Base-by-base conservation (phyloP, 306 rosid genomes). In the Cucurbita ficifolia region DNA sequence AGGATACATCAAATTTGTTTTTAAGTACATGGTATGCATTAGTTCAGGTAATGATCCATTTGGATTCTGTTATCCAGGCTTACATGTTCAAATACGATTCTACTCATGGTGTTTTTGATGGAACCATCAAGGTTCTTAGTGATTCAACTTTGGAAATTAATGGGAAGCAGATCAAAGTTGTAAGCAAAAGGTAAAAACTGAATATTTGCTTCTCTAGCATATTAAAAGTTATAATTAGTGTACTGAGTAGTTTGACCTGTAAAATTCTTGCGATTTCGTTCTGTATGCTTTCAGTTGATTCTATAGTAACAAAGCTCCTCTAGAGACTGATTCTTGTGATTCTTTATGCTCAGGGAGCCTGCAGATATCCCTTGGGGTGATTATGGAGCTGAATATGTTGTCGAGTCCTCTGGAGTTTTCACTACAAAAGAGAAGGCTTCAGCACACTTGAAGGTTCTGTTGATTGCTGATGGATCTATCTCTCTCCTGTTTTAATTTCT, bases 71-170 rank as follows among this genome's bases (percentile, higher is more conserved):
- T 73, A 73, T 84, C 38, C 75, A 91, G 99, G 97, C 99, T 35
- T 94, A 94, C 87, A 91, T 94, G 99, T 84, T 94, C 39, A 94
- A 94, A 83, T 94, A 88, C 45, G 99, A 94, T 75, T 91, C 99
- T 73, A 91, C 97, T 43, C 99, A 94, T 83, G 96, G 99, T 78
- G 62, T 83, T 18, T 94, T 87, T 82, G 79, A 82, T 45, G 99
- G 96, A 79, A 79, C 92, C 79, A 75, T 91, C 79, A 84, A 77
- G 75, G 62, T 84, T 79, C 67, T 94, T 70, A 89, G 84, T 72
- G 90, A 88, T 13, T 84, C 95, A 56, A 86, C 95, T 50, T 80
- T 94, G 83, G 97, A 88, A 82, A 85, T 94, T 36, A 89, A 94
- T 80, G 99, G 99, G 82, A 91, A 89, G 84, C 86, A 78, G 74